A percentile compares a stretch with the other conserved stretches of the same genome.
Evolutionary conservation across 768 basidiomycete genomes (phyloP).

Genomic region (Rhizopogon salebrosus): DNA sequence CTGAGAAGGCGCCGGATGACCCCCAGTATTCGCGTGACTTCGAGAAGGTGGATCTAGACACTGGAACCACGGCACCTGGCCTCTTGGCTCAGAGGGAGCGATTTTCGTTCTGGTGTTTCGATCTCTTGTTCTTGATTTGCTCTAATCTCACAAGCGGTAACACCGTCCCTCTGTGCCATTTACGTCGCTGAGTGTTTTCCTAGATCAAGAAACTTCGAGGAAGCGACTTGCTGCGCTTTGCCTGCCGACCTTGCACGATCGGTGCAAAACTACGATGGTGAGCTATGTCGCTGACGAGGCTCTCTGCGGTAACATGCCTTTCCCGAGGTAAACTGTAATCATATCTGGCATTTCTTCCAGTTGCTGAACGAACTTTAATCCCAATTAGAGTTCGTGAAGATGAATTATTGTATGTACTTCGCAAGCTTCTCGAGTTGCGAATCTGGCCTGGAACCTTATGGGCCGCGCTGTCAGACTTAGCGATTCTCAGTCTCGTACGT

Average conservation of each 20-base stretch:
- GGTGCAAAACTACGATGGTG: conserved; percentile 66
- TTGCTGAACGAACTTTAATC: neutral
- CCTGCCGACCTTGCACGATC: conserved; percentile 65
- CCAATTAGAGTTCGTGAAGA: conserved; percentile 74
- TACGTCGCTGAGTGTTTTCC: neutral
- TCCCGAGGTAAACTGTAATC: conserved; percentile 57
- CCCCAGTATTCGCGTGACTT: conserved; percentile 22
- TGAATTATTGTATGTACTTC: conserved; percentile 80
- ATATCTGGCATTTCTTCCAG: neutral
- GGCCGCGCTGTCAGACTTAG: conserved; percentile 67
- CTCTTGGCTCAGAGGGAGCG: conserved; percentile 66
- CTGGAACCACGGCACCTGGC: conserved; percentile 60
- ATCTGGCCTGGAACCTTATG: conserved; percentile 74
- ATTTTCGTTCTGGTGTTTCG: conserved; percentile 92
- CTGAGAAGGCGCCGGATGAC: conserved; percentile 4
- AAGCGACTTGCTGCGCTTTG: conserved; percentile 68
- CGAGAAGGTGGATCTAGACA: conserved; percentile 33
- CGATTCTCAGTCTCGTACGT: conserved; percentile 53
- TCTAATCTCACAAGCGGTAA: conserved; percentile 59
- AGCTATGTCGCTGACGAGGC: conserved; percentile 82
- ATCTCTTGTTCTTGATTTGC: conserved; percentile 78
- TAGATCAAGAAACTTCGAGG: conserved; percentile 59
- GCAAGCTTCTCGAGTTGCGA: conserved; percentile 66
- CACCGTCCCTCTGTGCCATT: conserved; percentile 2
- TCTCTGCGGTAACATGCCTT: conserved; percentile 82